Base-by-base conservation (phyloP, 192 early-diverging fungal species). In the Coemansia biformis region DNA sequence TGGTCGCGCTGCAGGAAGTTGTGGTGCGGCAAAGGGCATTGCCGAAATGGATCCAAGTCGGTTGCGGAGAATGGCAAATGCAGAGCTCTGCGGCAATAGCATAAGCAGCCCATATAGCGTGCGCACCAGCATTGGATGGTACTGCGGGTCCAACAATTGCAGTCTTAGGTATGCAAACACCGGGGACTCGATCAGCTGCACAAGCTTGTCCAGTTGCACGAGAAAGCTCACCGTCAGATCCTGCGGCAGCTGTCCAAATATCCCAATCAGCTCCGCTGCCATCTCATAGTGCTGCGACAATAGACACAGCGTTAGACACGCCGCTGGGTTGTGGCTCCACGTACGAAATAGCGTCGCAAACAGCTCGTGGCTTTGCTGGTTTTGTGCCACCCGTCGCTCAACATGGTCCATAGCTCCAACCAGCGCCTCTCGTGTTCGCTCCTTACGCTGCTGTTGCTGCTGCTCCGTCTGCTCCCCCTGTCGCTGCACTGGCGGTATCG, bases 231-330 rank as follows among this genome's bases (percentile, higher is more conserved):
- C 93, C 3, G 91, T 96, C 40, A 98, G 89, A 56, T 98, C 94
- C 16, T 58, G 53, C 34, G 66, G 23, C 42, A 93, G 75, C 39
- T 93, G 88, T 8, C 87, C 92, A 65, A 98, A 96, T 5, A 81
- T 75, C 28, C 77, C 79, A 11, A 98, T 71, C 41, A 99, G 73
- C 36, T 81, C 81, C 0, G 89, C 73, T 0, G 89, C 90, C 51
- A 91, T 89, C 51, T 91, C 92, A 57, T 99, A 99, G 30, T 90
- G 88, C 75, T 98, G 95, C n/a, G 97, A 87, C 35, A 98, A 73
- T 15, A 99, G 78, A 46, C 95, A 98, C 1, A 99, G 78, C 2
- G 90, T 89, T 55, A 99, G 88, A 3, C 90, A 85, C 1, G 95
- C 82, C 1, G 98, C 91, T 10, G 97, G 86, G 63, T 90, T 98